These are phyloP conservation scores for Gossypium lobatum DNA, from an alignment of 441 rosid species.

Conservation along the genomic window DNA sequence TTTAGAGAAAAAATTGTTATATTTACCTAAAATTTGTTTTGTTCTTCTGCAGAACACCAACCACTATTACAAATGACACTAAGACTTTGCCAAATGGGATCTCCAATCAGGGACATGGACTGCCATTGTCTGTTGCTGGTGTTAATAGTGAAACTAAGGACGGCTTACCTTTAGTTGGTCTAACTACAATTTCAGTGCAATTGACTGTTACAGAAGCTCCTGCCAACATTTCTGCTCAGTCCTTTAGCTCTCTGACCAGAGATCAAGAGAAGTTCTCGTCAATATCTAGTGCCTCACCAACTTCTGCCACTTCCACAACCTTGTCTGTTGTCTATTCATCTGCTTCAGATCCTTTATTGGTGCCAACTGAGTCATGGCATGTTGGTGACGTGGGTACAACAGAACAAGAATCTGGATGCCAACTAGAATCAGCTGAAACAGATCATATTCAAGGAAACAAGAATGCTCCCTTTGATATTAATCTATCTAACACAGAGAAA, in stretches of 20 bases:
- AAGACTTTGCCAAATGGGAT: slow-evolving; percentile 36
- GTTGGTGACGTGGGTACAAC: slow-evolving; percentile 29
- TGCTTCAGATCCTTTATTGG: slow-evolving; percentile 38
- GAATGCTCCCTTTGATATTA: slow-evolving; percentile 11
- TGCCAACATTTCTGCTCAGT: slow-evolving; percentile 17
- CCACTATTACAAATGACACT: slow-evolving; percentile 29
- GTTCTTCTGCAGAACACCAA: slow-evolving; percentile 23
- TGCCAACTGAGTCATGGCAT: slow-evolving; percentile 20
- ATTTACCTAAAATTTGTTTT: neutral
- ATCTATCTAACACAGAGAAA: slow-evolving; percentile 17
- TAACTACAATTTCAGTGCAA: slow-evolving; percentile 5
- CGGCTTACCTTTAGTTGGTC: slow-evolving; percentile 20
- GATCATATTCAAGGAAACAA: slow-evolving; percentile 27
- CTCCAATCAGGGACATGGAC: slow-evolving; percentile 18
- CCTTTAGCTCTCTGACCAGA: slow-evolving; percentile 26
- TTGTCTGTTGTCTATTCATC: slow-evolving; percentile 32
- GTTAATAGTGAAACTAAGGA: slow-evolving; percentile 20
- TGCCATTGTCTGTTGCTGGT: slow-evolving; percentile 16
- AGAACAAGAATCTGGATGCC: slow-evolving; percentile 25
- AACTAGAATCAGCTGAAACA: slow-evolving; percentile 26
- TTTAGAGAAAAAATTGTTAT: neutral
- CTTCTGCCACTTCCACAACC: slow-evolving; percentile 20
- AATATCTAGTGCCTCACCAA: slow-evolving; percentile 21
- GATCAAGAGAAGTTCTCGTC: slow-evolving; percentile 26
- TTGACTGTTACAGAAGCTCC: slow-evolving; percentile 17